Evolutionary conservation across 164 flowering plant genomes (phyloP).

Genomic region (Houttuynia cordata): DNA sequence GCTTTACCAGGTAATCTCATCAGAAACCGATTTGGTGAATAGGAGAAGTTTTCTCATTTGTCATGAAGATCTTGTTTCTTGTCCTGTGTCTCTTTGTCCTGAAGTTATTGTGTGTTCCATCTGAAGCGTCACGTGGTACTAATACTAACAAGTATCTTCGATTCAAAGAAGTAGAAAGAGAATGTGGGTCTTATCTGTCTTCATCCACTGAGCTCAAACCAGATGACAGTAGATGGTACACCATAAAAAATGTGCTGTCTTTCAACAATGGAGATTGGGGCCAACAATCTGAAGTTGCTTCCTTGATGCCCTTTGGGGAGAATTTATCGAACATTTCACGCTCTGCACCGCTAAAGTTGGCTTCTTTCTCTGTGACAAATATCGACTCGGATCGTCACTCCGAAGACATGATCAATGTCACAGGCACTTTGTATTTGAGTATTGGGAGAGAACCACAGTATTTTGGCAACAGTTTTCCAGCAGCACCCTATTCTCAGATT

Average conservation of each 20-base stretch:
- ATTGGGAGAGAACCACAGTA: no score
- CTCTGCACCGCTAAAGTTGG: conserved; percentile 27
- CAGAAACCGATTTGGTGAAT: no score
- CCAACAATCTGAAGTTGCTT: conserved; percentile 32
- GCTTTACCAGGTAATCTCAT: no score
- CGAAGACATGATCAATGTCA: conserved; percentile 35
- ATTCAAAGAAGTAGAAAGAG: conserved; percentile 44
- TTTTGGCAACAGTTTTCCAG: conserved; percentile 46
- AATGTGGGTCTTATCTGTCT: conserved; percentile 35
- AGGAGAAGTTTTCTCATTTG: no score
- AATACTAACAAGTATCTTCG: no score
- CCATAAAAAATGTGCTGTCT: conserved; percentile 29
- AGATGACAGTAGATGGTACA: conserved; percentile 16
- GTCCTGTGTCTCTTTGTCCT: no score
- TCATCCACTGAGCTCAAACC: conserved; percentile 37
- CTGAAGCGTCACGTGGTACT: no score
- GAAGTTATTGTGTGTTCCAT: no score
- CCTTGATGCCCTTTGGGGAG: conserved; percentile 27
- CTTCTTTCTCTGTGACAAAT: conserved; percentile 55
- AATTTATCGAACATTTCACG: conserved; percentile 10
- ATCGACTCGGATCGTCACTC: conserved; percentile 25
- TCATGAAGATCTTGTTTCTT: no score
- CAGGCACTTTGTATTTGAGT: conserved; percentile 55
- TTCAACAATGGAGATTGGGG: conserved; percentile 66
- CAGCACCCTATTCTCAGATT: conserved; percentile 17